Evolutionary conservation across 345 rosid genomes (phyloP).

Genomic region (Eucalyptus tenuipes): DNA sequence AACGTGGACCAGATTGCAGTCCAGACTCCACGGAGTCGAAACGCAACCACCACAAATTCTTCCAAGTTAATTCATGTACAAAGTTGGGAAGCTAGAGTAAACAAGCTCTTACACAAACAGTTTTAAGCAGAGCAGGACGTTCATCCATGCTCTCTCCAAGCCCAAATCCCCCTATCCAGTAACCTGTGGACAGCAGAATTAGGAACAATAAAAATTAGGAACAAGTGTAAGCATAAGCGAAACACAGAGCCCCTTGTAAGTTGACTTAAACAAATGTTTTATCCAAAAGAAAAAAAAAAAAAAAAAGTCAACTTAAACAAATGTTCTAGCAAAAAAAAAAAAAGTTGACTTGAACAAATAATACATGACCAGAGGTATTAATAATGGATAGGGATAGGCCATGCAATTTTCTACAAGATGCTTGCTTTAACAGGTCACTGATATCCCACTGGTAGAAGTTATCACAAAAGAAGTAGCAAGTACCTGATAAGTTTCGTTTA

Average conservation of each 20-base stretch:
- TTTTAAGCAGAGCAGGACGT: conserved; percentile 43
- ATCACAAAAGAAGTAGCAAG: background rate
- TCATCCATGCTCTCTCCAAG: conserved; percentile 72
- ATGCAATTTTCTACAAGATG: background rate
- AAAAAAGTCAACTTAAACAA: background rate
- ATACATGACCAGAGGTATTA: background rate
- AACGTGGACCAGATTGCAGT: background rate
- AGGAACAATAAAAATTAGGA: background rate
- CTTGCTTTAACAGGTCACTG: background rate
- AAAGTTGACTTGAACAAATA: background rate
- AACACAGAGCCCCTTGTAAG: background rate
- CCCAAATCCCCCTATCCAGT: conserved; percentile 79
- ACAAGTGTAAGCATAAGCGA: background rate
- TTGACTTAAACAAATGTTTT: background rate
- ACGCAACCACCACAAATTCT: background rate
- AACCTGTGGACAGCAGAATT: conserved; percentile 25
- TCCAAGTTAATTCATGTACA: background rate
- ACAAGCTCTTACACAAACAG: conserved; percentile 30
- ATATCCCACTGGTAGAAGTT: background rate
- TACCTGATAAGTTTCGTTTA: conserved; percentile 46
- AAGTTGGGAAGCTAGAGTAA: background rate
- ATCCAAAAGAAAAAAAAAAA: background rate
- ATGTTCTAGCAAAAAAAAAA: background rate
- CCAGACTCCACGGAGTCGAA: background rate
- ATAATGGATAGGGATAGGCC: background rate